phyloP scores from a whole-genome alignment of 805 yeast species.

The Metschnikowia henanensis region DNA sequence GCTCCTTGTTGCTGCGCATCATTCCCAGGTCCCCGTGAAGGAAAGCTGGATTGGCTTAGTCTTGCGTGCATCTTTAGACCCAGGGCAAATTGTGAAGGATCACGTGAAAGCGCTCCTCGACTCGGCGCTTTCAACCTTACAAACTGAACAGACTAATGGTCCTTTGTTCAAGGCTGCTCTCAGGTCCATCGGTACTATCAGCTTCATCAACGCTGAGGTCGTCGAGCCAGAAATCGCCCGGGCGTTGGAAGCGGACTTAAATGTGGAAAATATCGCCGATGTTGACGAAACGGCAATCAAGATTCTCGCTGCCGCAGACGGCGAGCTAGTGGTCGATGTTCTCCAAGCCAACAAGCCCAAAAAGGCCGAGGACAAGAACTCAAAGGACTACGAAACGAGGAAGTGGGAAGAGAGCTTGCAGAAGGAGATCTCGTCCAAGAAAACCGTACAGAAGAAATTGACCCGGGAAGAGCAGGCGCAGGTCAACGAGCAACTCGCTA shows the following conservation, averaged over 20 bases:
- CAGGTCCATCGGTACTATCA: slow-evolving; percentile 36
- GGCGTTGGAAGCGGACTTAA: slow-evolving; percentile 45
- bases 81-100: slow-evolving; percentile 46
- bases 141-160: slow-evolving; percentile 30
- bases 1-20: slow-evolving; percentile 32
- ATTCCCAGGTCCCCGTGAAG: slow-evolving; percentile 30
- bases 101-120: slow-evolving; percentile 24
- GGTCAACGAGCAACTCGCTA: slow-evolving; percentile 60
- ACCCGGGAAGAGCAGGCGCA: slow-evolving; percentile 74
- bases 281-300: slow-evolving; percentile 51
- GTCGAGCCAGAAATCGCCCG: slow-evolving; percentile 52
- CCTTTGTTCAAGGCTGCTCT: slow-evolving; percentile 52
- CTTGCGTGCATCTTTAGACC: slow-evolving; percentile 54
- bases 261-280: slow-evolving; percentile 29
- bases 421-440: slow-evolving; percentile 65
- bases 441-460: slow-evolving; percentile 50
- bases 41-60: slow-evolving; percentile 80
- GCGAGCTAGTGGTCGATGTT: slow-evolving; percentile 66
- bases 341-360: slow-evolving; percentile 42
- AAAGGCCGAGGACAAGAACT: slow-evolving; percentile 59
- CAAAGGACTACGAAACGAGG: slow-evolving; percentile 80
- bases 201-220: slow-evolving; percentile 60
- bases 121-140: slow-evolving; percentile 19
- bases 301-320: slow-evolving; percentile 72
- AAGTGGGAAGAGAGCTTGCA: slow-evolving; percentile 90